These are phyloP conservation scores for Epichloe bromicola DNA, from an alignment of 2,329 filamentous ascomycete genomes.

Conservation along the genomic window DNA sequence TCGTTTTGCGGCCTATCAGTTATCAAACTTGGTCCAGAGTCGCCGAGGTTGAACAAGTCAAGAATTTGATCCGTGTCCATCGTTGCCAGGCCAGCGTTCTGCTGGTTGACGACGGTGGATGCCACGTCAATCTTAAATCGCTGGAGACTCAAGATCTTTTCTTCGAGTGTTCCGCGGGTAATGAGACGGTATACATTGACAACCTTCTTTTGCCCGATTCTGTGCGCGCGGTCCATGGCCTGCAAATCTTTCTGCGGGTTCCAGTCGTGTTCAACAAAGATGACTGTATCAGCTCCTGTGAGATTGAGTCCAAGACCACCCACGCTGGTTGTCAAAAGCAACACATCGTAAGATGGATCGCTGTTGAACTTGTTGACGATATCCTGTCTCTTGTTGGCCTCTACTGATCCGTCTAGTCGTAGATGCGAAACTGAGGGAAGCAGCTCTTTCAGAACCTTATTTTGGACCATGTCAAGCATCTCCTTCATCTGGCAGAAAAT, in stretches of 20 bases:
- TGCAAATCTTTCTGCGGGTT: conserved; percentile 98
- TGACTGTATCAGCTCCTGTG: conserved; percentile 94
- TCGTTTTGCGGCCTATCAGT: conserved; percentile 45
- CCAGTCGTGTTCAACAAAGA: conserved; percentile 99
- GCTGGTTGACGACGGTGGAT: conserved; percentile 95
- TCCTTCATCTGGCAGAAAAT: conserved; percentile 99
- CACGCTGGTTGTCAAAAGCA: conserved; percentile 88
- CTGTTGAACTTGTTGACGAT: conserved; percentile 99
- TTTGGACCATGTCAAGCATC: conserved; percentile 98
- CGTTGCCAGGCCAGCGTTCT: conserved; percentile 83
- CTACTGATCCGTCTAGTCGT: conserved; percentile 85
- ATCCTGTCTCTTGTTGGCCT: conserved; percentile 85
- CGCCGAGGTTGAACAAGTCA: conserved; percentile 86
- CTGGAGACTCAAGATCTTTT: conserved; percentile 96
- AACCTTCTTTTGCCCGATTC: conserved; percentile 98
- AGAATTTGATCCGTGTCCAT: conserved; percentile 99
- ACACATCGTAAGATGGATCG: conserved; percentile 88
- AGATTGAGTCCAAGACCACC: conserved; percentile 90
- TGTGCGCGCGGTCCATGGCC: conserved; percentile 96
- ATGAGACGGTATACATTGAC: conserved; percentile 98
- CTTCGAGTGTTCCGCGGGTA: conserved; percentile 87
- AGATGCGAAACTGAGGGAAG: conserved; percentile 88
- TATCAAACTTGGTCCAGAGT: conserved; percentile 55
- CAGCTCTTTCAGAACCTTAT: conserved; percentile 77
- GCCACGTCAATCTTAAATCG: conserved; percentile 99